Evolutionary conservation across 2,329 filamentous ascomycete species (phyloP).

Genomic region (Microsporum ferrugineum): DNA sequence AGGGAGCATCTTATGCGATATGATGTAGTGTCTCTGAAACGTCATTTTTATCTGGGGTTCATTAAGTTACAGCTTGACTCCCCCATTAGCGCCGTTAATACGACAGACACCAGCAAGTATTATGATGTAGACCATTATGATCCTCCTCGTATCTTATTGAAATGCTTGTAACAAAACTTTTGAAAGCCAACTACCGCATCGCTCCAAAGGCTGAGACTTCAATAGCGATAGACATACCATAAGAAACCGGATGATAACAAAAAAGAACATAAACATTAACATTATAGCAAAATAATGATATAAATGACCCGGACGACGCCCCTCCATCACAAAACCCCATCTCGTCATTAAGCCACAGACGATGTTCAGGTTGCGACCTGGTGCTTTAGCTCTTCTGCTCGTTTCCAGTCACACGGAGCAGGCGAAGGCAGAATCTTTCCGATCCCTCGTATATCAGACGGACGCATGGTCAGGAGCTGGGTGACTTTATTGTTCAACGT

Average conservation of each 20-base stretch:
- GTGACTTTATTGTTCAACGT: slow-evolving; percentile 18
- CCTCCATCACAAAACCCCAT: not conserved
- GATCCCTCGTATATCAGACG: not conserved
- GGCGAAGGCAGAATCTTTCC: slow-evolving; percentile 14
- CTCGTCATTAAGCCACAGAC: not conserved
- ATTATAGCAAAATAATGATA: no score
- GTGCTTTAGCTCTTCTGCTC: not conserved
- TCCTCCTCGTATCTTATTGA: not conserved
- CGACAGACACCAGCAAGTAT: not conserved
- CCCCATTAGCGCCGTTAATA: not conserved
- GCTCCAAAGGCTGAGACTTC: not conserved
- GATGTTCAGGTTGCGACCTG: not conserved
- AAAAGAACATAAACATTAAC: not conserved
- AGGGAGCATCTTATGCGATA: not conserved
- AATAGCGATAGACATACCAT: not conserved
- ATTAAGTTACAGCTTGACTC: not conserved
- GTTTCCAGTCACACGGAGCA: not conserved
- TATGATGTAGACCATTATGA: not conserved
- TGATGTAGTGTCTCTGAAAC: not conserved
- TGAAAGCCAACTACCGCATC: not conserved
- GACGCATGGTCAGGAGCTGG: slow-evolving; percentile 15
- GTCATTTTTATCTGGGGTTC: not conserved
- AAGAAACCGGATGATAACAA: not conserved
- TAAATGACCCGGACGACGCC: not conserved
- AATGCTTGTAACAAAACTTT: not conserved